These are phyloP conservation scores for Exophiala aquamarina DNA, from an alignment of 2,329 filamentous ascomycete species.

Conservation along the genomic window DNA sequence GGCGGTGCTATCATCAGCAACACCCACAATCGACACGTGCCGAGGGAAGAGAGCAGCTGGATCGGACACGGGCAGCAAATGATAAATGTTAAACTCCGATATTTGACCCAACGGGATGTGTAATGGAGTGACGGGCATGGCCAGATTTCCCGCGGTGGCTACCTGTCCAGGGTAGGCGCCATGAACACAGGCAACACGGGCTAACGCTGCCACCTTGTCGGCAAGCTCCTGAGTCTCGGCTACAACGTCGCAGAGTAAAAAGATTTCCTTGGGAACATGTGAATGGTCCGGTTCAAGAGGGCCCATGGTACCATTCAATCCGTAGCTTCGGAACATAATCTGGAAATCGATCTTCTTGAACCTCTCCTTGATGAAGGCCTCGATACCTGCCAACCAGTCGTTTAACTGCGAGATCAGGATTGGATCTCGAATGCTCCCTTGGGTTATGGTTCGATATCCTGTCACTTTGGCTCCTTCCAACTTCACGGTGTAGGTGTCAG, in stretches of 20 bases:
- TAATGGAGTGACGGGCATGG: too few species aligned
- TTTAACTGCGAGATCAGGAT: constrained; percentile 46
- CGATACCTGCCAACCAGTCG: constrained; percentile 33
- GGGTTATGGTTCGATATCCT: constrained; percentile 47
- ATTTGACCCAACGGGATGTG: too few species aligned
- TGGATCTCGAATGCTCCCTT: constrained; percentile 49
- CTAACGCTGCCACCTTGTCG: constrained; percentile 41
- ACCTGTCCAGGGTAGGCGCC: constrained; percentile 50
- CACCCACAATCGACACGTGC: too few species aligned
- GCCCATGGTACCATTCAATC: too few species aligned
- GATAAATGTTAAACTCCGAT: too few species aligned
- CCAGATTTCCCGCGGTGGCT: constrained; percentile 53
- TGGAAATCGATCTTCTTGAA: too few species aligned
- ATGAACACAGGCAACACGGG: constrained; percentile 45
- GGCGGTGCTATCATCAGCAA: too few species aligned
- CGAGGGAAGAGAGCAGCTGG: too few species aligned
- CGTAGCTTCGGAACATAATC: too few species aligned
- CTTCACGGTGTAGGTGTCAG: constrained; percentile 48
- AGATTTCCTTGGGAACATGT: constrained; percentile 37
- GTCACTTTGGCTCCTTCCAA: constrained; percentile 46
- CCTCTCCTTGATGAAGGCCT: constrained; percentile 34
- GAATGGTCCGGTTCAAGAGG: too few species aligned
- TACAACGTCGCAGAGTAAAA: constrained; percentile 48
- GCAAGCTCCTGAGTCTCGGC: constrained; percentile 48
- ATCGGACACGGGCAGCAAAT: too few species aligned